Base-by-base conservation (phyloP, 208 protist genomes). In the Leishmania gerbilli region DNA sequence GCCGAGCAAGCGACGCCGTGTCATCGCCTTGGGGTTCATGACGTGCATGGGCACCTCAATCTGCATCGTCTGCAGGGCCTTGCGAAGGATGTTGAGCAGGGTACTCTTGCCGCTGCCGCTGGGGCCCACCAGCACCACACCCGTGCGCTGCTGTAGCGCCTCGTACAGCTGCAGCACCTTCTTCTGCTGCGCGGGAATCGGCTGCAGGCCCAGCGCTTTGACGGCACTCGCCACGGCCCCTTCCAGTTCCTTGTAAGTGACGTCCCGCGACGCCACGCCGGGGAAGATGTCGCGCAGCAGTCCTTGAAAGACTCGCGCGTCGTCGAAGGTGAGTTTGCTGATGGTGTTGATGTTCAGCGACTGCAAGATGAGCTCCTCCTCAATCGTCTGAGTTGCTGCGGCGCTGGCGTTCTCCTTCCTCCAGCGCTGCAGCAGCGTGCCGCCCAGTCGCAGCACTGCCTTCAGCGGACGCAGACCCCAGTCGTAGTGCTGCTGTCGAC, bases 401-500 rank as follows among this genome's bases (percentile, higher is more conserved):
- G 90, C 84, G 71, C 96, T 95, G 19, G 87, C 56, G 79, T 97
- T 88, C 40, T 88, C 88, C 47, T 76, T 86, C 60, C 89, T 91
- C 90, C 95, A 96, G 40, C 87, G 86, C 86, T 96, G 90, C 76
- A 97, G 81, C 24, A 96, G 88, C 45, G 90, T 91, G 15, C 98
- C 98, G 45, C 96, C 96, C 6, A 98, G 97, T 40, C 97, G 91
- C 67, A 99, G 90, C 75, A 99, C 98, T 53, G 98, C 96, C 77
- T 99, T 97, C 79, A 99, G 95, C 56, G 99, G 99, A 51, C 99
- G 95, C 74, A 99, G 90, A 79, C 98, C 98, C 92, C 98, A 99
- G 85, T 99, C 98, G 90, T 99, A 99, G 91, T 99, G 99, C 82
- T 97, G 91, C 90, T 99, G 98, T 79, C 93, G 94, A 27, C 98